Evolutionary conservation across 441 rosid species (phyloP), one percentile per base, ranked within the genome.

Genomic region (Lepidium campestre): DNA sequence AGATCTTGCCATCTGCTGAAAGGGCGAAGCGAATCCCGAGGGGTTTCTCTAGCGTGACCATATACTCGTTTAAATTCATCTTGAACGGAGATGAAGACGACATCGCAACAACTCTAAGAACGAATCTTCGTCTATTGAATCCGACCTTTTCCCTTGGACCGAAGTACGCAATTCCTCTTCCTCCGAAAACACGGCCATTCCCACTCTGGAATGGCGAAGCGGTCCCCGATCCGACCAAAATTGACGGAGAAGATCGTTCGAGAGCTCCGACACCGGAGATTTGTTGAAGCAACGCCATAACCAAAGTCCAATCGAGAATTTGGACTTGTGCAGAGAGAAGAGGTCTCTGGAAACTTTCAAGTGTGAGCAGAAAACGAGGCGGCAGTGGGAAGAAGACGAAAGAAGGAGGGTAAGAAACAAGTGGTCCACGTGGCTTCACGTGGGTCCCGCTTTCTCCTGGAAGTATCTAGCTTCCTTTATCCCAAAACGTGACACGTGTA

Each of bases 21-120:
- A 85, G 61, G 10, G 88, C 98, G 64, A 93, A 87, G 10, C 96
- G 91, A 73, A 93, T 86, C 5, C 97, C 97, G 5, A 90, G 85
- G n/a, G 98, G 96, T 69, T 87, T 90, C 72, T 89, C 83, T 0
- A 93, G 85, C 36, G 94, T 86, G 22, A 88, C 97, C 98, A 93
- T 86, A 69, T 93, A 89, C 90, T 93, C 97, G 22, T 89, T 93
- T 80, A 93, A 66, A 75, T 90, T 90, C 89, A 88, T 86, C 80
- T 77, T 86, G 20, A 78, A 68, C 36, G 82, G 45, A n/a, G 86
- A 57, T 6, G 80, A 58, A 17, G 76, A 71, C 34, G 87, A 82
- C 96, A 80, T 74, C 36, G 88, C 84, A 11, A 19, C 36, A 62
- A 85, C 81, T 57, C 65, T 73, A 12, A 64, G 45, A 22, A 37